phyloP scores from a whole-genome alignment of 352 stramenopile genomes.

The Phytophthora capsici region DNA sequence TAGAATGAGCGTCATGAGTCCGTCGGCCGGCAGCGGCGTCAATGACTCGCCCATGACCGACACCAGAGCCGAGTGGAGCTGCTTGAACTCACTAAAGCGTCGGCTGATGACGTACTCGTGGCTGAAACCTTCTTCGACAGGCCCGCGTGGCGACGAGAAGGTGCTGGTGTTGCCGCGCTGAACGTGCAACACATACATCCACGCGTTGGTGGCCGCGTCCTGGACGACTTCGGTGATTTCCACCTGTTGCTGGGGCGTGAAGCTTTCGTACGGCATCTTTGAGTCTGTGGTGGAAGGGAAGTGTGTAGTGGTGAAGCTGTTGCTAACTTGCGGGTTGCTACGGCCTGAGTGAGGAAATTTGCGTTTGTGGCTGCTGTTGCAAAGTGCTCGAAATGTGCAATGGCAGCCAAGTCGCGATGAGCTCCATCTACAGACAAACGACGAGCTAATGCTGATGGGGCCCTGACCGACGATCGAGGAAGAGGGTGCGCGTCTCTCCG shows the following conservation, averaged over 20 bases:
- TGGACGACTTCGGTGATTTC: constrained; percentile 75
- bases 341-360: neutral
- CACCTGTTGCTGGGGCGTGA: constrained; percentile 61
- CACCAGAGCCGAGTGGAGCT: constrained; percentile 58
- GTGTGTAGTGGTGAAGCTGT: neutral
- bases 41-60: constrained; percentile 56
- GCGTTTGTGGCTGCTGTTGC: constrained; percentile 6
- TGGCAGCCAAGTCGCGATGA: constrained; percentile 22
- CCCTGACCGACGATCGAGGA: constrained; percentile 20
- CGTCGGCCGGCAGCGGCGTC: constrained; percentile 60
- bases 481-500: constrained; percentile 15
- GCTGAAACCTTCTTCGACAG: constrained; percentile 42
- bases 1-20: constrained; percentile 69
- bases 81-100: constrained; percentile 74
- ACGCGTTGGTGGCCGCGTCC: constrained; percentile 55
- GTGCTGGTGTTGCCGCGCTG: constrained; percentile 40
- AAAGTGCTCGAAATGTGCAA: constrained; percentile 37
- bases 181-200: constrained; percentile 74
- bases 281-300: neutral
- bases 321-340: constrained; percentile 5
- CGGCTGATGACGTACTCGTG: constrained; percentile 69
- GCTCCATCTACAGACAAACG: constrained; percentile 23
- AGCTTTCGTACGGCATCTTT: constrained; percentile 80
- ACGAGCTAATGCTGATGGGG: constrained; percentile 25
- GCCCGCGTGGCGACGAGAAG: constrained; percentile 38